Evolutionary conservation across 1,284 basidiomycete genomes (phyloP).

Genomic region (Phellopilus nigrolimitatus): DNA sequence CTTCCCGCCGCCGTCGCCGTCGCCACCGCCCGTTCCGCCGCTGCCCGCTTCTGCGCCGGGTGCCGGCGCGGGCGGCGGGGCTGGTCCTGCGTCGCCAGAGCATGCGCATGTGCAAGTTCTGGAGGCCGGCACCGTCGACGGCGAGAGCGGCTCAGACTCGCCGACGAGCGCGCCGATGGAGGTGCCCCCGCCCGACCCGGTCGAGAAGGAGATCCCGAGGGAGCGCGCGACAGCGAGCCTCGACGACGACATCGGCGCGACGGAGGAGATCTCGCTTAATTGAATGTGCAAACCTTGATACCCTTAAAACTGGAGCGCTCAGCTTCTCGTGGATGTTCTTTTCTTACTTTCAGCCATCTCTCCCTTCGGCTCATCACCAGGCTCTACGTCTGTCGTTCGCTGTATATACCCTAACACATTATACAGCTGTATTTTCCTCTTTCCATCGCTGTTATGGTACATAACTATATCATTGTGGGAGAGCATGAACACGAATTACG

Average conservation of each 20-base stretch:
- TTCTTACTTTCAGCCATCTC: not conserved
- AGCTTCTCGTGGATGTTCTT: not conserved
- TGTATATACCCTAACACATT: too few relatives aligned
- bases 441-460: too few relatives aligned
- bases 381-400: too few relatives aligned
- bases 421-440: too few relatives aligned
- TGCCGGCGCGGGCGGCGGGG: conserved; percentile 12
- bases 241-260: conserved; percentile 60
- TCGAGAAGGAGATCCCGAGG: conserved; percentile 60
- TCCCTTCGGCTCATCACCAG: not conserved
- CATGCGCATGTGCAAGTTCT: too few relatives aligned
- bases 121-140: conserved; percentile 6
- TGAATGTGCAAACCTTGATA: too few relatives aligned
- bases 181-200: conserved; percentile 69
- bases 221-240: conserved; percentile 45
- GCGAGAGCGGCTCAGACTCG: conserved; percentile 17
- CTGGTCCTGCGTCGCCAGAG: too few relatives aligned
- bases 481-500: too few relatives aligned
- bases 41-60: conserved; percentile 18
- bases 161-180: conserved; percentile 49
- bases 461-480: too few relatives aligned
- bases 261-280: conserved; percentile 57
- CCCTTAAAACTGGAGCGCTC: not conserved
- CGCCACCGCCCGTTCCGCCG: conserved; percentile 27
- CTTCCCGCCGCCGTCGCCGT: conserved; percentile 50